Conservation (phyloP, 1,284 basidiomycete species). For the Exsudoporus floridanus region DNA sequence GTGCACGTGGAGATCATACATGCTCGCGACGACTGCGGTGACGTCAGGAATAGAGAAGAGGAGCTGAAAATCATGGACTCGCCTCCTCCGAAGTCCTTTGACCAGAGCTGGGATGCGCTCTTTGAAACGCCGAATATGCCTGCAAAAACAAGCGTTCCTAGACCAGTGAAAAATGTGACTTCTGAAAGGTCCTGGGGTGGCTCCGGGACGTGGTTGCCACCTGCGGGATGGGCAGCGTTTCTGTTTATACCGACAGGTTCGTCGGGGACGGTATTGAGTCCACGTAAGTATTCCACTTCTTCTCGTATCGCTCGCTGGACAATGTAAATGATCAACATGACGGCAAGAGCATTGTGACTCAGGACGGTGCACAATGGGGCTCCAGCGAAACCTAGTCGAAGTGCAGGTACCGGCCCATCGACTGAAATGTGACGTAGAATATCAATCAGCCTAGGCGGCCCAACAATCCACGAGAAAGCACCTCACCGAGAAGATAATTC, state of each 20-base stretch:
- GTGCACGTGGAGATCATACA: constrained; percentile 15
- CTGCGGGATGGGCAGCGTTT: neutral
- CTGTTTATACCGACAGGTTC: constrained; percentile 4
- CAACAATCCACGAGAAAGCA: neutral
- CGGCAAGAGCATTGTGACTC: constrained; percentile 28
- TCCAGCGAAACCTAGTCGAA: constrained; percentile 30
- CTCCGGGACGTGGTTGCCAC: neutral
- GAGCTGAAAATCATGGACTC: constrained; percentile 5
- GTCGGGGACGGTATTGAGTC: constrained; percentile 12
- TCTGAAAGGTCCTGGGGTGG: neutral
- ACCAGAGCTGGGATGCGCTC: constrained; percentile 32
- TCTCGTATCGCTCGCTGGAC: constrained; percentile 19
- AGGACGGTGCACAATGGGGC: constrained; percentile 30
- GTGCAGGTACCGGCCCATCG: constrained; percentile 27
- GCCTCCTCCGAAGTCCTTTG: constrained; percentile 32
- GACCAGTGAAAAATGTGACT: constrained; percentile 15
- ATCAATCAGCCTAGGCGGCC: neutral
- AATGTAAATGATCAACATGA: constrained; percentile 26
- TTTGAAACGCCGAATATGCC: constrained; percentile 24
- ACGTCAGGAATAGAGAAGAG: constrained; percentile 8
- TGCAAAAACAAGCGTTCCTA: constrained; percentile 18
- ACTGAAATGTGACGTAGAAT: constrained; percentile 12
- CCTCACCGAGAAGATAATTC: constrained; percentile 31
- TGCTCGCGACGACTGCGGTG: constrained; percentile 24
- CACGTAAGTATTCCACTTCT: constrained; percentile 19